phyloP scores from a whole-genome alignment of 441 rosid species.

The Isatis lusitanica region DNA sequence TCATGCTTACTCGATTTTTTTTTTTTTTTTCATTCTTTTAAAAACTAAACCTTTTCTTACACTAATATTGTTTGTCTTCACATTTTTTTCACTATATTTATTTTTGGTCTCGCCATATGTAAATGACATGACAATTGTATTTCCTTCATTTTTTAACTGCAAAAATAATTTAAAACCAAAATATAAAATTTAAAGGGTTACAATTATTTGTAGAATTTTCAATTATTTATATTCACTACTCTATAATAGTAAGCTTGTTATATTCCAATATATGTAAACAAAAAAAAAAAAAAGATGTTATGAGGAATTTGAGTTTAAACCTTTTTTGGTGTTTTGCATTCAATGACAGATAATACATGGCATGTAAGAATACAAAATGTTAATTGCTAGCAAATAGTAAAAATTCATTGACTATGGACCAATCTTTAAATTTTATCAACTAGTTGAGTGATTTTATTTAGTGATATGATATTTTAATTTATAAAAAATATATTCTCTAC shows the following conservation, averaged over 20 bases:
- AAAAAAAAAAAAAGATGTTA: background rate
- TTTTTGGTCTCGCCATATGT: background rate
- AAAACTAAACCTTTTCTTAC: background rate
- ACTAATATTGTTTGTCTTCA: background rate
- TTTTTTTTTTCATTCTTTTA: background rate
- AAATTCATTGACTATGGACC: no score
- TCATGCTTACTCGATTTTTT: background rate
- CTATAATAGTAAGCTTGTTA: background rate
- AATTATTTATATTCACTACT: background rate
- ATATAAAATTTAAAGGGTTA: background rate
- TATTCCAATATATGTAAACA: background rate
- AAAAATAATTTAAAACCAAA: background rate
- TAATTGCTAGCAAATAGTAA: no score
- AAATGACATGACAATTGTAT: background rate
- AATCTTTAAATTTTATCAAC: background rate
- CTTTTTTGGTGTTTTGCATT: background rate
- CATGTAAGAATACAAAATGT: no score
- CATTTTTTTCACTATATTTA: background rate
- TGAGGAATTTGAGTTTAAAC: background rate
- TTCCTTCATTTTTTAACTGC: background rate
- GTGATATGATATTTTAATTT: no score
- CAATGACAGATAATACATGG: no score
- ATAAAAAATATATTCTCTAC: no score
- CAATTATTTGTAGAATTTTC: background rate
- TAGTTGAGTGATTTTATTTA: background rate